Evolutionary conservation across 2,329 filamentous ascomycete species (phyloP).

Genomic region (Ophiosphaerella korrae): DNA sequence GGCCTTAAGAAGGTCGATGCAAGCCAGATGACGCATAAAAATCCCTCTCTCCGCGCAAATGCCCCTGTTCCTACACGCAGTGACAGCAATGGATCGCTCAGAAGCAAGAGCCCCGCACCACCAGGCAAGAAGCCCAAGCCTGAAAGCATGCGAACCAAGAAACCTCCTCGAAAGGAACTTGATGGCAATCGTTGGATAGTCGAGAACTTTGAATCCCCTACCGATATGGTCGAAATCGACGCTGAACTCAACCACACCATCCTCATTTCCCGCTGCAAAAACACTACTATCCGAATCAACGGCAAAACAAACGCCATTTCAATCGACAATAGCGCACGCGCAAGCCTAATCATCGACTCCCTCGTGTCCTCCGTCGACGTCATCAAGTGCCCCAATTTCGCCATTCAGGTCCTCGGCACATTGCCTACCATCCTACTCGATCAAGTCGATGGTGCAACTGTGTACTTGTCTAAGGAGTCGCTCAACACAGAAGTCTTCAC

Average conservation of each 20-base stretch:
- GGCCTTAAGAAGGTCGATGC: conserved; percentile 91
- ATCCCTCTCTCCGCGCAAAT: conserved; percentile 78
- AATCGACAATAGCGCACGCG: conserved; percentile 83
- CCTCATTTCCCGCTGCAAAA: conserved; percentile 89
- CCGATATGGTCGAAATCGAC: conserved; percentile 76
- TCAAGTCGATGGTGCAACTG: conserved; percentile 85
- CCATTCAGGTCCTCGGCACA: conserved; percentile 84
- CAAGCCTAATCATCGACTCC: conserved; percentile 86
- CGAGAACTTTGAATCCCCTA: conserved; percentile 86
- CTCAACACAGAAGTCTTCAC: conserved; percentile 81
- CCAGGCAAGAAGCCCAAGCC: conserved; percentile 66
- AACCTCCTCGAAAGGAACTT: conserved; percentile 55
- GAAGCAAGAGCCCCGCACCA: conserved; percentile 84
- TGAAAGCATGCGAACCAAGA: conserved; percentile 55
- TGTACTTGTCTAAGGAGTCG: conserved; percentile 86
- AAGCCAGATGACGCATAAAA: conserved; percentile 98
- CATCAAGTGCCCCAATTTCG: conserved; percentile 94
- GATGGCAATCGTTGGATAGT: conserved; percentile 88
- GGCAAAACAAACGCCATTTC: conserved; percentile 98
- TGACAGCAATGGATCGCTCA: conserved; percentile 54
- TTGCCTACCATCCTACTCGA: conserved; percentile 90
- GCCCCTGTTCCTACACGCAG: conserved; percentile 70
- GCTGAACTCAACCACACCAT: conserved; percentile 85
- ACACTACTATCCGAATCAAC: conserved; percentile 84
- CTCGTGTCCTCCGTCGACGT: conserved; percentile 91